These are phyloP conservation scores for Lasiodiplodia citricola DNA, from an alignment of 2,329 filamentous ascomycete species.

Conservation along the genomic window DNA sequence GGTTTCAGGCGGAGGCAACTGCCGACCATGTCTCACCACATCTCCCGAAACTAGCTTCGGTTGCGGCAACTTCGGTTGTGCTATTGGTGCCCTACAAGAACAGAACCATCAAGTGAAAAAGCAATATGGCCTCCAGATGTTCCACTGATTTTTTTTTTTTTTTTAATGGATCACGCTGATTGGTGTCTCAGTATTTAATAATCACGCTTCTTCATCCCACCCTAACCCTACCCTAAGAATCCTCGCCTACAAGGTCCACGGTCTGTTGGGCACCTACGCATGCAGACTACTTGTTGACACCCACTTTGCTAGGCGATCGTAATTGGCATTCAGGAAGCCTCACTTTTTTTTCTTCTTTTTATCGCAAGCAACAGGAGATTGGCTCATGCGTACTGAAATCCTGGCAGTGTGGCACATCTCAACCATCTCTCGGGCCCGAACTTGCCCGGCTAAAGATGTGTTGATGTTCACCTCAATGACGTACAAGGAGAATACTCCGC, in stretches of 20 bases:
- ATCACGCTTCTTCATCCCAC: neutral
- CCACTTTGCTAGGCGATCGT: constrained; percentile 16
- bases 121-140: neutral
- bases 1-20: neutral
- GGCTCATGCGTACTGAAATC: neutral
- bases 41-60: neutral
- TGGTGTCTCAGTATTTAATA: constrained; percentile 2
- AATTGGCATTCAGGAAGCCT: neutral
- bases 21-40: neutral
- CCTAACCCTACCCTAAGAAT: neutral
- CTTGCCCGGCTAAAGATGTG: neutral
- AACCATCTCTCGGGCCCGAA: neutral
- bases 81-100: constrained; percentile 10
- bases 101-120: constrained; percentile 3
- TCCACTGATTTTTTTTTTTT: neutral
- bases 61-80: neutral
- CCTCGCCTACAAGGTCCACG: neutral
- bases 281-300: neutral
- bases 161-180: neutral
- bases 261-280: neutral
- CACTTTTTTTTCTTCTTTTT: neutral
- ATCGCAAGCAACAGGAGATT: neutral
- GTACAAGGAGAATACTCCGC: neutral
- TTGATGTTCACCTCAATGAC: neutral
- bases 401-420: neutral